Conservation (phyloP, 331 rosid genomes). For the Quercus tomentella region DNA sequence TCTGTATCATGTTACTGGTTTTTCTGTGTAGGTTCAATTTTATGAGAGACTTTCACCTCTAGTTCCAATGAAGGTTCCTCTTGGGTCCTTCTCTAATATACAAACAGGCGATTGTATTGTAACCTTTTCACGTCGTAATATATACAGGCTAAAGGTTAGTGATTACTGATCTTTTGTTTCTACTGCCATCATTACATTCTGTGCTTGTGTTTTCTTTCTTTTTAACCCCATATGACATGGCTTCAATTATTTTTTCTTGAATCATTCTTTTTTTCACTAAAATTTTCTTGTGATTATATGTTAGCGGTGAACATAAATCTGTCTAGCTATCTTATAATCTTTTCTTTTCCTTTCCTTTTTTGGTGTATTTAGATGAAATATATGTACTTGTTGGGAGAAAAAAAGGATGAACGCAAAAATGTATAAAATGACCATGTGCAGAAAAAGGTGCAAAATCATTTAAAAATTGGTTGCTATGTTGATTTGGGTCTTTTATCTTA, state of each 20-base stretch:
- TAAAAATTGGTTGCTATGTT: neutral
- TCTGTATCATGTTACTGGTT: slow-evolving; percentile 17
- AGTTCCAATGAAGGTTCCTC: slow-evolving; percentile 68
- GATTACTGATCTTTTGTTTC: slow-evolving; percentile 4
- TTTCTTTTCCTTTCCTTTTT: neutral
- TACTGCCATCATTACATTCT: neutral
- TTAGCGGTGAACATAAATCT: neutral
- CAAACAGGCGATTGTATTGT: slow-evolving; percentile 85
- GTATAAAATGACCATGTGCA: neutral
- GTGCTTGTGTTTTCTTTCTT: neutral
- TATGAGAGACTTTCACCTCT: slow-evolving; percentile 89
- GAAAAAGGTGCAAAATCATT: neutral
- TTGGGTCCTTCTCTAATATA: slow-evolving; percentile 67
- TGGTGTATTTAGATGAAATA: neutral
- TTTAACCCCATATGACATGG: neutral
- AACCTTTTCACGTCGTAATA: slow-evolving; percentile 69
- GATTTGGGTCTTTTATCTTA: neutral
- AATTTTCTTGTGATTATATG: neutral
- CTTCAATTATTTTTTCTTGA: neutral
- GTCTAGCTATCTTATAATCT: neutral
- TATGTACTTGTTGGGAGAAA: neutral
- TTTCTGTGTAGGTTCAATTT: slow-evolving; percentile 51
- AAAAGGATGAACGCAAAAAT: neutral
- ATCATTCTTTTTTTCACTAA: neutral
- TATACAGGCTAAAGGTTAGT: slow-evolving; percentile 72